Conservation (phyloP, 805 yeast genomes). For the Debaryomyces prosopidis region DNA sequence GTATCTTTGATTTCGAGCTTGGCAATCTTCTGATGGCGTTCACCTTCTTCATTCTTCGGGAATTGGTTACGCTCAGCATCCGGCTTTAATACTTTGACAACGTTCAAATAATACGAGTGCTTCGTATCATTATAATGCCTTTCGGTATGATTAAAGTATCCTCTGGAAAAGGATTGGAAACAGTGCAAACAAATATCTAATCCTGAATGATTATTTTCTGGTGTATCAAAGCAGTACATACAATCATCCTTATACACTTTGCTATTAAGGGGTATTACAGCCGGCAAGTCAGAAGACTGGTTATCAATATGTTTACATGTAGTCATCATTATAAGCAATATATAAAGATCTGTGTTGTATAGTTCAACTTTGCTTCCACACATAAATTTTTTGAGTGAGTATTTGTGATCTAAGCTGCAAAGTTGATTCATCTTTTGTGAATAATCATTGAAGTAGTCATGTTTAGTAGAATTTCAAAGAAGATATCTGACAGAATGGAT, state of each 20-base stretch:
- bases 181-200: conserved; percentile 76
- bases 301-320: neutral
- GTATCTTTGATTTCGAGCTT: conserved; percentile 69
- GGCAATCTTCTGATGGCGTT: conserved; percentile 46
- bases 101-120: conserved; percentile 61
- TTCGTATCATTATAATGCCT: conserved; percentile 54
- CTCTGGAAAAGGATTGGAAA: conserved; percentile 66
- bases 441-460: neutral
- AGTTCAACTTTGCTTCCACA: no score
- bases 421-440: neutral
- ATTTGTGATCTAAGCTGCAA: neutral
- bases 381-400: neutral
- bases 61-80: conserved; percentile 19
- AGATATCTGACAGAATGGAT: neutral
- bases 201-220: conserved; percentile 51
- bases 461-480: neutral
- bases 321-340: neutral
- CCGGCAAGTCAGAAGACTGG: conserved; percentile 18
- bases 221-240: conserved; percentile 78
- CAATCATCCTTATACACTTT: conserved; percentile 85
- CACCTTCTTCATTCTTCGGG: conserved; percentile 21
- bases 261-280: conserved; percentile 17
- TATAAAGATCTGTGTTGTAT: neutral
- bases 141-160: conserved; percentile 48
- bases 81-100: conserved; percentile 53